These are phyloP conservation scores for Phoenix roebelenii DNA, from an alignment of 176 grass and related monocot genomes.

Conservation along the genomic window DNA sequence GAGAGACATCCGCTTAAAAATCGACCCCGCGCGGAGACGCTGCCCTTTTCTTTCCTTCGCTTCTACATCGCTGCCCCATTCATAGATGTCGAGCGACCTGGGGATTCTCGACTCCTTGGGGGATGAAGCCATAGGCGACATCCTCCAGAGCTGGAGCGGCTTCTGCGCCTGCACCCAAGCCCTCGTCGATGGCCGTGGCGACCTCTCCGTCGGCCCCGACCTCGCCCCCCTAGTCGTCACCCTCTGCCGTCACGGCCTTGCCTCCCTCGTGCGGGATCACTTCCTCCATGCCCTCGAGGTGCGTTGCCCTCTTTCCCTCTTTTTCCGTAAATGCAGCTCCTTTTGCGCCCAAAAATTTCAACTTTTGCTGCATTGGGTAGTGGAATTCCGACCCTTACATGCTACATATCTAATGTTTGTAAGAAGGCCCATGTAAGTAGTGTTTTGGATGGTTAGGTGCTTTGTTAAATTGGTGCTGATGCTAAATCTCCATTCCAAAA, in stretches of 20 bases:
- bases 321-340: not conserved
- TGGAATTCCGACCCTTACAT: not conserved
- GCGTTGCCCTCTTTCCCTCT: not conserved
- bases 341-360: not conserved
- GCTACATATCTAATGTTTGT: too few relatives aligned
- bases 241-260: slow-evolving; percentile 50
- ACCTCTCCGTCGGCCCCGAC: slow-evolving; percentile 29
- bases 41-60: too few relatives aligned
- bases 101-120: slow-evolving; percentile 21
- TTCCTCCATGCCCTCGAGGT: slow-evolving; percentile 79
- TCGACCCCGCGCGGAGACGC: too few relatives aligned
- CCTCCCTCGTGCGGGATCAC: slow-evolving; percentile 52
- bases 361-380: not conserved
- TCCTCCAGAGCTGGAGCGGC: slow-evolving; percentile 46
- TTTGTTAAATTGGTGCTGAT: too few relatives aligned
- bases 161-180: slow-evolving; percentile 44
- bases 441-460: too few relatives aligned
- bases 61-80: too few relatives aligned
- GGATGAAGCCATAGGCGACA: slow-evolving; percentile 31
- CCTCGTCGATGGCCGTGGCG: slow-evolving; percentile 34
- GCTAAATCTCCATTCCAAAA: too few relatives aligned
- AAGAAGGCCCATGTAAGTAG: too few relatives aligned
- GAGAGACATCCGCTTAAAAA: too few relatives aligned
- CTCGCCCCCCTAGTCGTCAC: slow-evolving; percentile 33
- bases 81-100: slow-evolving; percentile 16